These are phyloP conservation scores for Symbiotaphrina buchneri DNA, from an alignment of 495 filamentous ascomycete genomes.

Conservation along the genomic window DNA sequence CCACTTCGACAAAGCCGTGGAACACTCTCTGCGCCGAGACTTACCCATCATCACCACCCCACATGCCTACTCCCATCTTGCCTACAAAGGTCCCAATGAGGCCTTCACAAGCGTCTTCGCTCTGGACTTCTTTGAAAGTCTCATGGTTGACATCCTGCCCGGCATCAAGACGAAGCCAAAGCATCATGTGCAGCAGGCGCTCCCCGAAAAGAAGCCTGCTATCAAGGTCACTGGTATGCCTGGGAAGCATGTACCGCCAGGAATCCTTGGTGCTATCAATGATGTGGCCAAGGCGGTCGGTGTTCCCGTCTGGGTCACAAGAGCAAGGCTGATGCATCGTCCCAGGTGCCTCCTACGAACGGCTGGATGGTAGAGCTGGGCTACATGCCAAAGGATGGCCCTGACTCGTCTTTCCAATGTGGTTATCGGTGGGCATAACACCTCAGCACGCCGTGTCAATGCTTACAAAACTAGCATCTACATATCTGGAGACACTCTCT, in stretches of 20 bases:
- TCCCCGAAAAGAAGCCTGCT: slow-evolving; percentile 7
- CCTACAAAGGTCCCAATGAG: slow-evolving; percentile 14
- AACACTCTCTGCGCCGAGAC: slow-evolving; percentile 28
- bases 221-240: slow-evolving; percentile 45
- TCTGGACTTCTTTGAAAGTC: slow-evolving; percentile 29
- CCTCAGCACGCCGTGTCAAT: neutral
- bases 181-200: slow-evolving; percentile 2
- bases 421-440: slow-evolving; percentile 20
- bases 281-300: slow-evolving; percentile 32
- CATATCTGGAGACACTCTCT: slow-evolving; percentile 50
- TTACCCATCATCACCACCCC: slow-evolving; percentile 43
- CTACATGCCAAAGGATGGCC: slow-evolving; percentile 8
- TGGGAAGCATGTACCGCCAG: slow-evolving; percentile 42
- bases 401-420: slow-evolving; percentile 13
- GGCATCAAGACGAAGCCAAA: neutral
- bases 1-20: slow-evolving; percentile 40
- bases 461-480: slow-evolving; percentile 24
- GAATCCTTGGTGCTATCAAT: slow-evolving; percentile 22
- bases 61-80: slow-evolving; percentile 32
- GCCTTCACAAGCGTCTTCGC: slow-evolving; percentile 29
- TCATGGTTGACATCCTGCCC: slow-evolving; percentile 23
- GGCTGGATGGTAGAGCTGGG: slow-evolving; percentile 53
- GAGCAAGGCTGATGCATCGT: neutral
- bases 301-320: neutral
- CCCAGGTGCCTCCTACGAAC: slow-evolving; percentile 40